Evolutionary conservation across 352 stramenopile species (phyloP).

Genomic region (Globisporangium spiculum): DNA sequence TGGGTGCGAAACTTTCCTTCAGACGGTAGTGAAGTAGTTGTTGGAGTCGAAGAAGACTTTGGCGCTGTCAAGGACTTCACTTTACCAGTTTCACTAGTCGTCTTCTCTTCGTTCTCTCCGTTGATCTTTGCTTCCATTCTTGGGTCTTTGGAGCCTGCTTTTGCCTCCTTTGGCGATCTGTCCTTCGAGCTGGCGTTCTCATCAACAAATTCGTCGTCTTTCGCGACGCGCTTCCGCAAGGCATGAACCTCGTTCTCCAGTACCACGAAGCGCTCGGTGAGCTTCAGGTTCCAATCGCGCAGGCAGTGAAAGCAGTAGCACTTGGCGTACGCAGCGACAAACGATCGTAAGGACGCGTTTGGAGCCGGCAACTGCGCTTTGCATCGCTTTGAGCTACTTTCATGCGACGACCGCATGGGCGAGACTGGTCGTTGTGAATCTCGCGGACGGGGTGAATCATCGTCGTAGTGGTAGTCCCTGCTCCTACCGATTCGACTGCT

Average conservation of each 20-base stretch:
- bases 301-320: conserved; percentile 21
- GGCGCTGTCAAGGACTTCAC: too few species aligned
- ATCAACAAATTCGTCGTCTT: neutral
- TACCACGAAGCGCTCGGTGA: conserved; percentile 7
- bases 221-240: neutral
- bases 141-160: neutral
- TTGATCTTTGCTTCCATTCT: neutral
- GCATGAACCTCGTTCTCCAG: conserved; percentile 7
- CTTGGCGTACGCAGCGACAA: conserved; percentile 10
- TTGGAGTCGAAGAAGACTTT: too few species aligned
- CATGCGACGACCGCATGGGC: neutral
- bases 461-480: neutral
- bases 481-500: neutral
- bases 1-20: too few species aligned
- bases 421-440: too few species aligned
- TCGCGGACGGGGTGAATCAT: neutral
- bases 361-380: neutral
- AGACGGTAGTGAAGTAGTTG: too few species aligned
- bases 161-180: neutral
- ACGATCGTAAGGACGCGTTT: conserved; percentile 13
- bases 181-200: neutral
- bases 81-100: too few species aligned
- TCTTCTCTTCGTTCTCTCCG: neutral
- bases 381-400: neutral
- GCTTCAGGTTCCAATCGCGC: conserved; percentile 13